These are phyloP conservation scores for Phytophthora sansomeana DNA, from an alignment of 352 stramenopile species.

Conservation along the genomic window DNA sequence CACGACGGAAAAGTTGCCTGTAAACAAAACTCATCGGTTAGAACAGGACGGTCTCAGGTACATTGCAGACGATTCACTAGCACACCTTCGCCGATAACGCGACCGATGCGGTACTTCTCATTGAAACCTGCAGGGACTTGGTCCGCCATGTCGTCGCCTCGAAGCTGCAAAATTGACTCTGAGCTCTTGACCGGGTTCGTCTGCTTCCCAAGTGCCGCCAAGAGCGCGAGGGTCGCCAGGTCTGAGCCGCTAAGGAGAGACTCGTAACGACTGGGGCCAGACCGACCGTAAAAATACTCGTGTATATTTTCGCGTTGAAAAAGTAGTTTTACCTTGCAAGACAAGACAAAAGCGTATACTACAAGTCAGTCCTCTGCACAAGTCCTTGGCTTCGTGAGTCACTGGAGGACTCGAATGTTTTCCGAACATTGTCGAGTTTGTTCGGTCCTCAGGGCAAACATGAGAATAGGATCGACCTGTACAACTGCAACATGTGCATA, in stretches of 20 bases:
- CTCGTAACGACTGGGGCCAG: constrained; percentile 14
- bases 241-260: constrained; percentile 19
- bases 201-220: constrained; percentile 18
- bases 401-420: no score
- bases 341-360: no score
- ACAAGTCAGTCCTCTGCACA: no score
- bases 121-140: constrained; percentile 61
- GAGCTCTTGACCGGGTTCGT: neutral
- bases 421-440: no score
- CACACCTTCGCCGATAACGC: constrained; percentile 74
- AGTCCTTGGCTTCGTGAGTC: no score
- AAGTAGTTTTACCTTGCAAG: neutral
- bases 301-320: neutral
- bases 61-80: neutral
- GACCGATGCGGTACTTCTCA: constrained; percentile 86
- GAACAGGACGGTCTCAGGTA: neutral
- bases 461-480: no score
- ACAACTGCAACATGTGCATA: constrained; percentile 11
- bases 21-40: constrained; percentile 4
- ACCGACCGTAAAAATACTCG: constrained; percentile 19
- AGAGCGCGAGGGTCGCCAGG: constrained; percentile 15
- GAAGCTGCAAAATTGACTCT: constrained; percentile 18
- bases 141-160: constrained; percentile 51
- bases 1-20: constrained; percentile 88
- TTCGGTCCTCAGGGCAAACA: no score